A percentile compares a stretch with the other conserved stretches of the same genome.
phyloP scores from a whole-genome alignment of 306 rosid genomes.

The Corylus heterophylla region DNA sequence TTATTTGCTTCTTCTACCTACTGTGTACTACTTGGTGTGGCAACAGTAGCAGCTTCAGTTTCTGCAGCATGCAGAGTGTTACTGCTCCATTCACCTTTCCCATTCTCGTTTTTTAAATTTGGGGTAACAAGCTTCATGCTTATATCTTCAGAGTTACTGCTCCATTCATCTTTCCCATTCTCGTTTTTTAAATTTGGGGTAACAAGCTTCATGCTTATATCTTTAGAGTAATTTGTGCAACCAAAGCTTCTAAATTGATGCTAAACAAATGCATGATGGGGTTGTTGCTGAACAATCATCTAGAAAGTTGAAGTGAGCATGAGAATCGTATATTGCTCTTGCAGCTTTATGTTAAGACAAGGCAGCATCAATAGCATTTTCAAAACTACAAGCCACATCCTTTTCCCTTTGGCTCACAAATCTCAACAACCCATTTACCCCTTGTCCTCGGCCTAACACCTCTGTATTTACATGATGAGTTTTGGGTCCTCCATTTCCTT shows the following conservation, averaged over 20 bases:
- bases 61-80: neutral
- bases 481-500: slow-evolving; percentile 96
- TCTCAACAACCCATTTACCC: slow-evolving; percentile 98
- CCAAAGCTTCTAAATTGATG: slow-evolving; percentile 43
- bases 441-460: slow-evolving; percentile 98
- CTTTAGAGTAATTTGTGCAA: slow-evolving; percentile 57
- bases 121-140: neutral
- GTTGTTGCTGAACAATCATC: slow-evolving; percentile 34
- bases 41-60: neutral
- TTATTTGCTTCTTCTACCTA: slow-evolving; percentile 33
- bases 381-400: slow-evolving; percentile 84
- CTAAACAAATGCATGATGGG: slow-evolving; percentile 41
- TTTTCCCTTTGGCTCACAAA: slow-evolving; percentile 74
- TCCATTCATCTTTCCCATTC: slow-evolving; percentile 30
- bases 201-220: slow-evolving; percentile 16
- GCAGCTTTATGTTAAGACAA: slow-evolving; percentile 87
- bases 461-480: slow-evolving; percentile 64
- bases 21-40: slow-evolving; percentile 22
- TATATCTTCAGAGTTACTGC: slow-evolving; percentile 48
- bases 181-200: neutral
- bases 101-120: slow-evolving; percentile 6
- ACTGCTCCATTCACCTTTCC: slow-evolving; percentile 25
- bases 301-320: slow-evolving; percentile 81
- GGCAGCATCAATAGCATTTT: slow-evolving; percentile 71
- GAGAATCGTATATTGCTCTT: slow-evolving; percentile 72